Base-by-base conservation (phyloP, 495 filamentous ascomycete species). In the Sordaria brevicollis region DNA sequence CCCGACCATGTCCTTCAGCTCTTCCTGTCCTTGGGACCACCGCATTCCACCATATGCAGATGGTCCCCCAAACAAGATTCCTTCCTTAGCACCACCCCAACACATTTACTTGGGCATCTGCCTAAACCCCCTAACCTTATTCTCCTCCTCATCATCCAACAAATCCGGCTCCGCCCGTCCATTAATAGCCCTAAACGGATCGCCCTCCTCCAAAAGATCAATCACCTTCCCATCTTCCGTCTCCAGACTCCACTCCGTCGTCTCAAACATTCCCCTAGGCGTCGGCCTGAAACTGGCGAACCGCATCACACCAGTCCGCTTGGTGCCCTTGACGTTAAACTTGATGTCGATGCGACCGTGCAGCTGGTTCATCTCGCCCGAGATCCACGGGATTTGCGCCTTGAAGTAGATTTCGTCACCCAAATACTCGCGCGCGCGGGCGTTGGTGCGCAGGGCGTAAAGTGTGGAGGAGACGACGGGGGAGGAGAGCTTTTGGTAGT, bases 391-490 rank as follows among this genome's bases (percentile, higher is more conserved):
- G 73, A 96, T 91, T 81, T 91, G 88, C 77, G 88, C 84, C 35
- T 88, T 86, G 81, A 97, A 98, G 77, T 96, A 96, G 67, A 99
- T 93, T 81, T 97, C 91, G 76, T 97, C 92, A 31, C 95, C 95
- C 5, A 99, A 83, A 31, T 88, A 80, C 69, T 89, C 88, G 67
- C 93, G 88, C 38, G 93, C 95, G 67, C 83, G 80, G 7, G 86
- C 81, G 65, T 90, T 91, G 13, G 91, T 96, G 68, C 95, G 92
- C 54, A 99, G 86, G 1, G 94, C 90, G 83, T 97, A 99, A 2
- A 99, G 85, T 6, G 92, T 94, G 57, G 90, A 91, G 70, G 86
- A 88, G 4, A 97, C 92, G 13, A 97, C 88, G 67, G 90, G 90
- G 19, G 88, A 91, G 3, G 91, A 92, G 3, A 88, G 86, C 77